Percentiles rank a stretch among this genome's conserved stretches.
These are phyloP conservation scores for Blastobotrys proliferans DNA, from an alignment of 1,139 yeast genomes.

Conservation along the genomic window DNA sequence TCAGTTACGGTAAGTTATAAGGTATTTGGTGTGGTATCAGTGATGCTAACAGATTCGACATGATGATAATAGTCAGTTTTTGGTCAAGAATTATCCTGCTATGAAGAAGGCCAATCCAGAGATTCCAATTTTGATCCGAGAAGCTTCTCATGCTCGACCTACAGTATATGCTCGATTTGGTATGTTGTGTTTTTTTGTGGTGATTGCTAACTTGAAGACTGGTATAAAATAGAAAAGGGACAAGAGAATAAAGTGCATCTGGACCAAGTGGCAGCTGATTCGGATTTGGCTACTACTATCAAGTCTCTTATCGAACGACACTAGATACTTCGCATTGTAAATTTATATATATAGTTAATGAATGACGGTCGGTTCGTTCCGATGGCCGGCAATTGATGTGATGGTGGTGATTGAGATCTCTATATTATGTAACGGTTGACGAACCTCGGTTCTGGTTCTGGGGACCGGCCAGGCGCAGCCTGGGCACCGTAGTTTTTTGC, in stretches of 20 bases:
- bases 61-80: conserved; percentile 47
- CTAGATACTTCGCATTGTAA: conserved; percentile 2
- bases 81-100: conserved; percentile 55
- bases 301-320: conserved; percentile 21
- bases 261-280: conserved; percentile 28
- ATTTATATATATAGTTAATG: background rate
- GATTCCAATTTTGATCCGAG: conserved; percentile 71
- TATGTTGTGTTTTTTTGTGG: conserved; percentile 20
- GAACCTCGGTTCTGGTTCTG: too few relatives aligned
- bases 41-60: conserved; percentile 8
- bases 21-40: background rate
- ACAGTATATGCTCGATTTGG: conserved; percentile 66
- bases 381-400: too few relatives aligned
- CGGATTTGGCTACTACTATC: conserved; percentile 21
- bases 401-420: too few relatives aligned
- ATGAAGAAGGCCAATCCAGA: conserved; percentile 55
- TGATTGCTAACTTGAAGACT: conserved; percentile 6
- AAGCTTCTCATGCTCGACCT: conserved; percentile 68
- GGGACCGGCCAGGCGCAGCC: too few relatives aligned
- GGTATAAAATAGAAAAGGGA: conserved; percentile 28
- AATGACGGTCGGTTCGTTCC: too few relatives aligned
- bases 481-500: too few relatives aligned
- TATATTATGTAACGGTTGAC: too few relatives aligned
- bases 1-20: conserved; percentile 46
- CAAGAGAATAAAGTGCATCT: conserved; percentile 33